Evolutionary conservation across 2,329 filamentous ascomycete genomes (phyloP).

Genomic region (Trichoderma guizhouense): DNA sequence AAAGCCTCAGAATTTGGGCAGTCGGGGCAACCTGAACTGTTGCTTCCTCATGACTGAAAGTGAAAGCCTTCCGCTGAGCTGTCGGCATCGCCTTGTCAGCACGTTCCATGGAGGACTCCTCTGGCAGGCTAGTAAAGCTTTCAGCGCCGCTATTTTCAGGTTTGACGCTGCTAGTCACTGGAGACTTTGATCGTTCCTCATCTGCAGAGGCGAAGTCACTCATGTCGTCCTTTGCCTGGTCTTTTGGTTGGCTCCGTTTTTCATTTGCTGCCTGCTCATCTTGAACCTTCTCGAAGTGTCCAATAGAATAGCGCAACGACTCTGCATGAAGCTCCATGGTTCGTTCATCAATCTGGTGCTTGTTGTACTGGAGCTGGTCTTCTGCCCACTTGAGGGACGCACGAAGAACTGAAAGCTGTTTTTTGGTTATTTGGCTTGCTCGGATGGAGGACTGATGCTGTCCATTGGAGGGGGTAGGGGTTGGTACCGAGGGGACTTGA

Average conservation of each 20-base stretch:
- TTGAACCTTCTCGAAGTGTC: constrained; percentile 47
- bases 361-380: constrained; percentile 59
- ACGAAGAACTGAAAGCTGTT: constrained; percentile 52
- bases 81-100: constrained; percentile 14
- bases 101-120: constrained; percentile 19
- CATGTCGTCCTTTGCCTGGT: constrained; percentile 27
- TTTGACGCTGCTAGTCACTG: constrained; percentile 19
- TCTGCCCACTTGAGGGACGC: constrained; percentile 54
- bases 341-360: constrained; percentile 59
- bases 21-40: constrained; percentile 28
- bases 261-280: constrained; percentile 46
- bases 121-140: constrained; percentile 19
- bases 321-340: constrained; percentile 44
- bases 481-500: background rate
- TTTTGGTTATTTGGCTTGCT: constrained; percentile 58
- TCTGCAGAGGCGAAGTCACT: constrained; percentile 22
- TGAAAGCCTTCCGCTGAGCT: constrained; percentile 17
- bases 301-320: constrained; percentile 44
- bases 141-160: constrained; percentile 18
- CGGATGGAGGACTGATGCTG: constrained; percentile 57
- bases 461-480: constrained; percentile 22
- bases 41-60: background rate
- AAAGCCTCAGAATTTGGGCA: constrained; percentile 10
- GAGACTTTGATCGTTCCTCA: constrained; percentile 8
- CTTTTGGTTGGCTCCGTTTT: constrained; percentile 39